These are phyloP conservation scores for Fistulinella staudtii DNA, from an alignment of 1,284 basidiomycete species.

Conservation along the genomic window DNA sequence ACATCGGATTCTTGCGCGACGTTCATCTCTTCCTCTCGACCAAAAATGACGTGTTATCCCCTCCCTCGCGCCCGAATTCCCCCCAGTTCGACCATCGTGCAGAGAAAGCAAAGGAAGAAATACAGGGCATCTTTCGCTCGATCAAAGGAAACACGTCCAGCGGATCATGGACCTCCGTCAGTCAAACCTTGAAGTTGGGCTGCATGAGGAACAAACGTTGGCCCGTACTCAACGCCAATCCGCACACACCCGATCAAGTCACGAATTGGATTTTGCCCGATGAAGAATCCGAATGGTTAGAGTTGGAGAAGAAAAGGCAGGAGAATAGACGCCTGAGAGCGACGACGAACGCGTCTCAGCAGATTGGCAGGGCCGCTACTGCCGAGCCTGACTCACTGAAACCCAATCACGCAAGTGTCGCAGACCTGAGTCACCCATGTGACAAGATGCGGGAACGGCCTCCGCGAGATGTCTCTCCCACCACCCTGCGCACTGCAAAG, in stretches of 20 bases:
- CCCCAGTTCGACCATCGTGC: slow-evolving; percentile 22
- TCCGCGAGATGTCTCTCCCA: slow-evolving; percentile 14
- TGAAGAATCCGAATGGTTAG: slow-evolving; percentile 32
- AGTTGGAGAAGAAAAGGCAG: slow-evolving; percentile 30
- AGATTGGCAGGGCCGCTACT: neutral
- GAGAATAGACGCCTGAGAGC: slow-evolving; percentile 16
- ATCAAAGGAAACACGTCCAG: slow-evolving; percentile 14
- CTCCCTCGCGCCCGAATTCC: slow-evolving; percentile 28
- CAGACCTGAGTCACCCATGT: neutral
- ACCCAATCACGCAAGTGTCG: slow-evolving; percentile 1
- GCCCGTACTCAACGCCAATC: slow-evolving; percentile 2
- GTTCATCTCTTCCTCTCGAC: slow-evolving; percentile 33
- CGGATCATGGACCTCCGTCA: slow-evolving; percentile 27
- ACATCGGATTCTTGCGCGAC: slow-evolving; percentile 29
- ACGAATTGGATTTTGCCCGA: slow-evolving; percentile 33
- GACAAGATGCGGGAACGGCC: neutral
- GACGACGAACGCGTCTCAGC: slow-evolving; percentile 19
- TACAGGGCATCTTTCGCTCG: slow-evolving; percentile 16
- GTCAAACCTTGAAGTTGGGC: slow-evolving; percentile 28
- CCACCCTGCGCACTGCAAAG: slow-evolving; percentile 21
- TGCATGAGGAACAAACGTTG: slow-evolving; percentile 29
- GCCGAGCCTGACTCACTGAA: slow-evolving; percentile 9
- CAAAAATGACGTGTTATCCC: slow-evolving; percentile 30
- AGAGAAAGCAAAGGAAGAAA: slow-evolving; percentile 20
- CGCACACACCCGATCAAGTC: slow-evolving; percentile 9